A percentile compares a stretch with the other conserved stretches of the same genome.
Conservation (phyloP, 202 grass and related monocot species). For the Setaria viridis region DNA sequence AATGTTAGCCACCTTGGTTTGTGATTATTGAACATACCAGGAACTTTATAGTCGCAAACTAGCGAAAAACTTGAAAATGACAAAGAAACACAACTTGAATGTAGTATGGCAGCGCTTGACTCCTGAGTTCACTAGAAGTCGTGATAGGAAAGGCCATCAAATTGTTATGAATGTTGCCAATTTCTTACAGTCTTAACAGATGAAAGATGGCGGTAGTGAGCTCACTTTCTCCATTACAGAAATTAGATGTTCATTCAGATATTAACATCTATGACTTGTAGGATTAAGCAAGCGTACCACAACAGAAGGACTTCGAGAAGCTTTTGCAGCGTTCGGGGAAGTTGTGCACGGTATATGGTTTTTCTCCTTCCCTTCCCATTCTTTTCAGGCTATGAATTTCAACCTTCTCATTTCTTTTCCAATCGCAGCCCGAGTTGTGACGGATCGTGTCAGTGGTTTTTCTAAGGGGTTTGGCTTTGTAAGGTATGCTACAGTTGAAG, state of each 20-base stretch:
- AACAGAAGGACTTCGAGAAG: slow-evolving; percentile 76
- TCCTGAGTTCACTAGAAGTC: background rate
- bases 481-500: slow-evolving; percentile 71
- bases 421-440: slow-evolving; percentile 81
- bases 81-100: slow-evolving; percentile 9
- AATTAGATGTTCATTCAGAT: slow-evolving; percentile 11
- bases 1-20: background rate
- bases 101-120: background rate
- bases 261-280: slow-evolving; percentile 32
- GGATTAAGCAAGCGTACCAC: slow-evolving; percentile 89
- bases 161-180: slow-evolving; percentile 11
- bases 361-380: background rate
- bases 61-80: background rate
- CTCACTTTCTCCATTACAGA: background rate
- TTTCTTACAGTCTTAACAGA: background rate
- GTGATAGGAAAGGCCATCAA: background rate
- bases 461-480: slow-evolving; percentile 98
- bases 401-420: slow-evolving; percentile 39
- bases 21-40: background rate
- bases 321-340: slow-evolving; percentile 89
- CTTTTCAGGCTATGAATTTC: slow-evolving; percentile 13
- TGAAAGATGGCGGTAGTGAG: background rate
- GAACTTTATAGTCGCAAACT: background rate
- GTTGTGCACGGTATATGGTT: slow-evolving; percentile 76
- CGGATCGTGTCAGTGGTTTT: slow-evolving; percentile 75